Evolutionary conservation across 768 basidiomycete species (phyloP).

Genomic region (Porphyrellus cyaneotinctus): DNA sequence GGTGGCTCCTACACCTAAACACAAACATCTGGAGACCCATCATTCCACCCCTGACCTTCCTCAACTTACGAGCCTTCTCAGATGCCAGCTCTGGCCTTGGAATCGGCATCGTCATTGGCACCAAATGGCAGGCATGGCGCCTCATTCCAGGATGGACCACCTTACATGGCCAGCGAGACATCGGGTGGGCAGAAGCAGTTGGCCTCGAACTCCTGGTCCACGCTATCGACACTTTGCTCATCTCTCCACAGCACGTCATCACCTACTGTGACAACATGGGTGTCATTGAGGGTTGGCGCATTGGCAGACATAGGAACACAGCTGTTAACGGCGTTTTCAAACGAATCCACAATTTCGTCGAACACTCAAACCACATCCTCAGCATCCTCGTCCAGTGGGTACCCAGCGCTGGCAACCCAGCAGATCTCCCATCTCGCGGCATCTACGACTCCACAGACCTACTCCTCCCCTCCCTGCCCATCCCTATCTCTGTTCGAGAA

Average conservation of each 20-base stretch:
- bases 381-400: not conserved
- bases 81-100: no score
- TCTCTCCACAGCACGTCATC: fast-evolving
- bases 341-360: not conserved
- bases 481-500: not conserved
- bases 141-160: not conserved
- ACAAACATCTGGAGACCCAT: not conserved
- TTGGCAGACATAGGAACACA: not conserved
- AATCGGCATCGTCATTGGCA: not conserved
- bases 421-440: not conserved
- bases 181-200: not conserved
- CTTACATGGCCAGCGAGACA: not conserved
- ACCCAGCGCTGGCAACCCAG: not conserved
- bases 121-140: not conserved
- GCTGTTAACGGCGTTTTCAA: not conserved
- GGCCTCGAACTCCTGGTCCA: not conserved
- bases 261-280: not conserved
- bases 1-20: not conserved
- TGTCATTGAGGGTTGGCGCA: not conserved
- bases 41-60: not conserved
- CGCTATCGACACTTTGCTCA: not conserved
- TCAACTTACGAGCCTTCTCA: not conserved
- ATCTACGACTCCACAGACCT: not conserved
- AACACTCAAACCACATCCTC: fast-evolving
- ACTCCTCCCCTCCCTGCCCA: not conserved